Percentiles rank a stretch among this genome's conserved stretches.
phyloP scores from a whole-genome alignment of 2,329 filamentous ascomycete species.

The Diaporthe sp. region DNA sequence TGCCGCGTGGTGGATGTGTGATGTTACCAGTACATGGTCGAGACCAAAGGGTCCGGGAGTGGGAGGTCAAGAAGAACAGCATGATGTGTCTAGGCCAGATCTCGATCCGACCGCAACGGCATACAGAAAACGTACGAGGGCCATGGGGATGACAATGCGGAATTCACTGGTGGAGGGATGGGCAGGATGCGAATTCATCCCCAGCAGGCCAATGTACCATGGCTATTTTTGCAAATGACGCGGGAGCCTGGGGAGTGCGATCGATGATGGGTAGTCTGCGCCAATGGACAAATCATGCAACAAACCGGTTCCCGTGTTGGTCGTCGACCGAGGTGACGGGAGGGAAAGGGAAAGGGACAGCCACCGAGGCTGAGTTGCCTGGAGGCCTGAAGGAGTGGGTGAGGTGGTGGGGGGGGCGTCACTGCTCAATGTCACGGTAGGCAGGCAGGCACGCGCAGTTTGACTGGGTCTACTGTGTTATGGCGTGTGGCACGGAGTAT shows the following conservation, averaged over 20 bases:
- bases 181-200: constrained; percentile 22
- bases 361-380: constrained; percentile 5
- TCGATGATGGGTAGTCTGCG: constrained; percentile 23
- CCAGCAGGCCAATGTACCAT: constrained; percentile 10
- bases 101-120: constrained; percentile 38
- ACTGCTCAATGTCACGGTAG: not conserved
- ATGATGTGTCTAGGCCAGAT: constrained; percentile 36
- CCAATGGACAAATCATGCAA: not conserved
- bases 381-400: not conserved
- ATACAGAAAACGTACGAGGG: constrained; percentile 30
- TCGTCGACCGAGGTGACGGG: not conserved
- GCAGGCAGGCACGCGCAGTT: not conserved
- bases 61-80: constrained; percentile 16
- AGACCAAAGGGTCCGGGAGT: constrained; percentile 24
- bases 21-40: constrained; percentile 35
- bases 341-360: not conserved
- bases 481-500: too few relatives aligned
- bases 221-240: constrained; percentile 34
- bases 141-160: constrained; percentile 28
- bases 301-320: constrained; percentile 8
- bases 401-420: not conserved
- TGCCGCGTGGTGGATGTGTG: not conserved
- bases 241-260: not conserved
- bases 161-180: constrained; percentile 24
- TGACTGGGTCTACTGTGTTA: not conserved